Evolutionary conservation across 441 rosid species (phyloP).

Genomic region (Gossypium schwendimanii): DNA sequence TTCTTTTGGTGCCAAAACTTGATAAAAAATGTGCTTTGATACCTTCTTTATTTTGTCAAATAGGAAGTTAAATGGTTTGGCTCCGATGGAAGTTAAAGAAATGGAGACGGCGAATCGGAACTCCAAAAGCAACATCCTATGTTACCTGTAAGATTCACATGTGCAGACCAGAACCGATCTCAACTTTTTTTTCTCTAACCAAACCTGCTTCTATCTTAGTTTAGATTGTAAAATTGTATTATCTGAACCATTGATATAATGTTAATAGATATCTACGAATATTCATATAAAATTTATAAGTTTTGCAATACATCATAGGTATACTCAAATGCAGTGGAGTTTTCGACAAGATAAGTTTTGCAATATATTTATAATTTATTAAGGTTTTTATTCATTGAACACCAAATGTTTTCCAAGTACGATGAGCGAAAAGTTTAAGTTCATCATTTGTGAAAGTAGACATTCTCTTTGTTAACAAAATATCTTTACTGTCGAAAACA

Average conservation of each 20-base stretch:
- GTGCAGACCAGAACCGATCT: not conserved
- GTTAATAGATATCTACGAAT: not conserved
- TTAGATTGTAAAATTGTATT: not conserved
- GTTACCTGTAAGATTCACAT: not conserved
- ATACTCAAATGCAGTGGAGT: not conserved
- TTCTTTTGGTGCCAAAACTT: not conserved
- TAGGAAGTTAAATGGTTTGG: not conserved
- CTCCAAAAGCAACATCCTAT: not conserved
- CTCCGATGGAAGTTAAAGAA: not conserved
- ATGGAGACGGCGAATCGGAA: not conserved
- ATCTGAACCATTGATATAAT: not conserved
- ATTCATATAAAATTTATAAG: not conserved
- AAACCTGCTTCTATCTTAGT: not conserved
- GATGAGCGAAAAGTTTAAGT: not conserved
- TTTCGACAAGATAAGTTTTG: not conserved
- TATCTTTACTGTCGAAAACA: not conserved
- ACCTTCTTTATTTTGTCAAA: not conserved
- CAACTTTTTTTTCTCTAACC: not conserved
- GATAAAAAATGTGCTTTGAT: not conserved
- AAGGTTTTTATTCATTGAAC: not conserved
- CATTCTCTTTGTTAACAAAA: too few relatives aligned
- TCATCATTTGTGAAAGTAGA: too few relatives aligned
- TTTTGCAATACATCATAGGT: not conserved
- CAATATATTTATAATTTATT: not conserved
- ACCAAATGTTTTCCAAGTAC: not conserved